Conservation (phyloP, 768 basidiomycete species). For the Suillus fuscotomentosus region DNA sequence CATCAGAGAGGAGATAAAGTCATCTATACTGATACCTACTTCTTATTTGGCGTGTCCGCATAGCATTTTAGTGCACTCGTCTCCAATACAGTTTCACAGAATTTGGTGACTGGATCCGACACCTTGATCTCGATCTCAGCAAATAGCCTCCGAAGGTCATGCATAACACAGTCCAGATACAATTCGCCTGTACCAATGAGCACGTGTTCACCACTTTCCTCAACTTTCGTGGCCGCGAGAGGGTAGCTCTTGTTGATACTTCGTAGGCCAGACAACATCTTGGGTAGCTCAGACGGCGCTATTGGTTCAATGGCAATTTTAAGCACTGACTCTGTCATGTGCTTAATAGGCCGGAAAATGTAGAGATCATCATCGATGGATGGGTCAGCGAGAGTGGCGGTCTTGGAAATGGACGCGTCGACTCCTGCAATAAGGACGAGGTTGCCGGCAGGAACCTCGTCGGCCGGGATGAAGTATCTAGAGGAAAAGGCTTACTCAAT, state of each 20-base stretch:
- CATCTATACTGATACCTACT: conserved; percentile 49
- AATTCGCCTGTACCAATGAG: conserved; percentile 96
- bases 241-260: conserved; percentile 99
- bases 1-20: conserved; percentile 6
- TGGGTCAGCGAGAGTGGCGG: conserved; percentile 78
- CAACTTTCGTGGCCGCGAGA: conserved; percentile 90
- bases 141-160: conserved; percentile 88
- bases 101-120: conserved; percentile 97
- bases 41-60: conserved; percentile 99
- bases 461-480: conserved; percentile 89
- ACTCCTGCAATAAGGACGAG: conserved; percentile 91
- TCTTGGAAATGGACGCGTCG: conserved; percentile 93
- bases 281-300: conserved; percentile 94
- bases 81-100: conserved; percentile 97
- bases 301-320: conserved; percentile 99
- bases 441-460: conserved; percentile 89
- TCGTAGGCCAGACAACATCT: conserved; percentile 96
- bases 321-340: conserved; percentile 95
- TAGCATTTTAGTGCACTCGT: conserved; percentile 98
- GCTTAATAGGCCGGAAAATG: conserved; percentile 95
- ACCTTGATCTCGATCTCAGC: conserved; percentile 99
- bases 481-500: neutral
- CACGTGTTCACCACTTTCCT: conserved; percentile 98
- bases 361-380: conserved; percentile 84
- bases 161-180: conserved; percentile 95